Conservation (phyloP, 208 protist species). For the Kentomonas sorsogonicus region DNA sequence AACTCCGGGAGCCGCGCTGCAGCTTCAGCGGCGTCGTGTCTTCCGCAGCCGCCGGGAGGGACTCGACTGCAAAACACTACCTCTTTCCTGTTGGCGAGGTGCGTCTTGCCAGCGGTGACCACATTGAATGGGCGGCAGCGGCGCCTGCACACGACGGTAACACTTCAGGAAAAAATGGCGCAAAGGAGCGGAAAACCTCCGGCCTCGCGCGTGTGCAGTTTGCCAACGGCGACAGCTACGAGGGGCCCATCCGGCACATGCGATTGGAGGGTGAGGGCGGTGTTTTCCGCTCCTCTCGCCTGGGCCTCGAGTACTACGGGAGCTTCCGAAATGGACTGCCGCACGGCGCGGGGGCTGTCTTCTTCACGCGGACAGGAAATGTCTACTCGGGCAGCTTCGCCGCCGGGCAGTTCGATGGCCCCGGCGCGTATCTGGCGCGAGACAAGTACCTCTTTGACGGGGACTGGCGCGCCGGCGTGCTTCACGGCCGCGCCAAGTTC, state of each 20-base stretch:
- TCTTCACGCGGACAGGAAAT: conserved; percentile 45
- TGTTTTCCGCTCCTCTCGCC: conserved; percentile 37
- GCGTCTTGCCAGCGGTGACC: too few species aligned
- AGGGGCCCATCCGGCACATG: conserved; percentile 45
- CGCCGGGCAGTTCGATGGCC: conserved; percentile 42
- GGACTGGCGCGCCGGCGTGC: conserved; percentile 44
- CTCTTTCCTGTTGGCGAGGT: too few species aligned
- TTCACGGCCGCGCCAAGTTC: conserved; percentile 53
- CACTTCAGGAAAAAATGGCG: too few species aligned
- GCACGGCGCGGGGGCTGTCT: conserved; percentile 50
- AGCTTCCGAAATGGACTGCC: conserved; percentile 32
- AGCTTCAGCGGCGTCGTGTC: too few species aligned
- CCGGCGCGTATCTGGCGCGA: conserved; percentile 33
- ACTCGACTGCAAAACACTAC: too few species aligned
- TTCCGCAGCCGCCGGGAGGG: too few species aligned
- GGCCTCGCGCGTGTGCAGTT: conserved; percentile 56
- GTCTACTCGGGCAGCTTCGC: conserved; percentile 45
- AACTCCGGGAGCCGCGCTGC: too few species aligned
- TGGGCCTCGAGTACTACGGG: conserved; percentile 52
- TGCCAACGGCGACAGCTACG: conserved; percentile 54
- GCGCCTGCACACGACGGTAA: too few species aligned
- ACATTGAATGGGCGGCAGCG: too few species aligned
- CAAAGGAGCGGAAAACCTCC: too few species aligned
- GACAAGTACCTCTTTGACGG: conserved; percentile 60
- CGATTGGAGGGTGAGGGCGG: conserved; percentile 48